A percentile compares a stretch with the other conserved stretches of the same genome.
Conservation (phyloP, 148 eudicot species). For the Vaccinium macrocarpon region DNA sequence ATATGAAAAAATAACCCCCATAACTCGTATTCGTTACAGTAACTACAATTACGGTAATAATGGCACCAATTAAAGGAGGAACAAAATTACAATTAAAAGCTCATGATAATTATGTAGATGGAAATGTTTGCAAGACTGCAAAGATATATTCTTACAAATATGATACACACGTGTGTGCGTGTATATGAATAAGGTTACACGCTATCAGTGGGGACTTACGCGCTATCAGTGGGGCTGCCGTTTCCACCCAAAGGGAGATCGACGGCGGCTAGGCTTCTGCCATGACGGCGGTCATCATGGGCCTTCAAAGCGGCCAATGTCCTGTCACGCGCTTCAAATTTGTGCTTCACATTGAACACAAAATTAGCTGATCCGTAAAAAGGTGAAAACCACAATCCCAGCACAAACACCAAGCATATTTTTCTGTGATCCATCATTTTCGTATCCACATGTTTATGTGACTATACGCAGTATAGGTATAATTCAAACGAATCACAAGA, state of each 20-base stretch:
- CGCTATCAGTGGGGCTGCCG: constrained; percentile 59
- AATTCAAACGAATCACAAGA: background rate
- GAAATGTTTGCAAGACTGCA: background rate
- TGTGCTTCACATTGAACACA: constrained; percentile 57
- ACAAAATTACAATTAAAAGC: background rate
- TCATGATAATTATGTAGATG: background rate
- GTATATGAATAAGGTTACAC: constrained; percentile 24
- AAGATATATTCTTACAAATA: background rate
- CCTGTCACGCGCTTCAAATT: constrained; percentile 37
- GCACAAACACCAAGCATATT: constrained; percentile 20
- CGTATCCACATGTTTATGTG: background rate
- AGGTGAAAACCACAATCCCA: constrained; percentile 14
- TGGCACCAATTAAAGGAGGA: background rate
- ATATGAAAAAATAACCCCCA: background rate
- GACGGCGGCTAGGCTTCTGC: constrained; percentile 47
- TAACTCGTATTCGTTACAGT: background rate
- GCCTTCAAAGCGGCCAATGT: constrained; percentile 38
- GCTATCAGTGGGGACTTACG: constrained; percentile 64
- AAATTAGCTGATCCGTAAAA: constrained; percentile 35
- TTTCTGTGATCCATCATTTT: constrained; percentile 27
- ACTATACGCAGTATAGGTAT: background rate
- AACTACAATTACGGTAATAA: background rate
- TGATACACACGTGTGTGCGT: too few species aligned
- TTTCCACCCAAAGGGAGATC: constrained; percentile 78
- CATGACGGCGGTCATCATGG: constrained; percentile 67